phyloP scores from a whole-genome alignment of 331 rosid species.

The Rosa hybrid region DNA sequence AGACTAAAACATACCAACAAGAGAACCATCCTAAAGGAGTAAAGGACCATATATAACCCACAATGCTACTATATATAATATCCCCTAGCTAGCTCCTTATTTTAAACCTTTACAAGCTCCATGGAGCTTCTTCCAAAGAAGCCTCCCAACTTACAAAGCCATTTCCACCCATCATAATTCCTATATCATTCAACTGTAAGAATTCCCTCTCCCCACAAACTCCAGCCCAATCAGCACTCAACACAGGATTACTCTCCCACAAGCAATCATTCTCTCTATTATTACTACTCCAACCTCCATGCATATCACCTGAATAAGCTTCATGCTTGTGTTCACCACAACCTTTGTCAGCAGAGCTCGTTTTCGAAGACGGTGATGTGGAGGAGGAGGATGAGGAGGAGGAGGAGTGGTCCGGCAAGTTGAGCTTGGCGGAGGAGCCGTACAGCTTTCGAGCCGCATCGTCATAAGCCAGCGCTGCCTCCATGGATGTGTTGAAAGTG shows the following conservation, averaged over 20 bases:
- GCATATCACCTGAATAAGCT: not conserved
- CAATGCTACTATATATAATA: not conserved
- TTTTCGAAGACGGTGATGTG: not conserved
- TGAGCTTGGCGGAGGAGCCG: constrained; percentile 34
- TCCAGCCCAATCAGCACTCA: not conserved
- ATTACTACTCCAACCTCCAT: not conserved
- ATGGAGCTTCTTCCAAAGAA: constrained; percentile 8
- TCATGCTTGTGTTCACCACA: not conserved
- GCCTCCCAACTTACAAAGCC: constrained; percentile 5
- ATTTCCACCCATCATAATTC: constrained; percentile 9
- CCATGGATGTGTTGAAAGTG: constrained; percentile 38
- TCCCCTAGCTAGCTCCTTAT: not conserved
- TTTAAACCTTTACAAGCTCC: not conserved
- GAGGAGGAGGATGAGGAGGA: not conserved
- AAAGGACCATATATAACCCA: not conserved
- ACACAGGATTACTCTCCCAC: constrained; percentile 4
- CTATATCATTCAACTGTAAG: constrained; percentile 10
- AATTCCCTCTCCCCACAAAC: constrained; percentile 6
- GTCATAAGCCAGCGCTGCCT: constrained; percentile 38
- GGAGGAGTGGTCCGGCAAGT: constrained; percentile 14
- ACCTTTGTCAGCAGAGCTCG: not conserved
- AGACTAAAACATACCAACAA: not conserved
- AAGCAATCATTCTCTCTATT: not conserved
- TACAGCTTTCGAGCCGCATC: constrained; percentile 32
- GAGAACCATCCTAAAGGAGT: not conserved